phyloP scores from a whole-genome alignment of 2,329 filamentous ascomycete species.

The Apiospora sp. region DNA sequence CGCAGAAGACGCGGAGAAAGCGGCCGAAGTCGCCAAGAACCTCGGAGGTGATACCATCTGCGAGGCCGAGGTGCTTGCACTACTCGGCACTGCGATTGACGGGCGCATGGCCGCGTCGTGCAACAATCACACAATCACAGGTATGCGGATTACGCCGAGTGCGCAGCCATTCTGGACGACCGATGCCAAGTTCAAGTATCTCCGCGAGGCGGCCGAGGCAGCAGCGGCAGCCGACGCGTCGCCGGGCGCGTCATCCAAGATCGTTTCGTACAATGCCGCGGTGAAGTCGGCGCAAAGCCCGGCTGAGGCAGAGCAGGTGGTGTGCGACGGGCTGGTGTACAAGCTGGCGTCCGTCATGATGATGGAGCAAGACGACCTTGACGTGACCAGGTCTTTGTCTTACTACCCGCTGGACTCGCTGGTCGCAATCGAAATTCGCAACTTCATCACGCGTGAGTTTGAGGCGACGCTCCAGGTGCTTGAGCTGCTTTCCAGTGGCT shows the following conservation, averaged over 20 bases:
- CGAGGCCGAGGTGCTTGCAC: constrained; percentile 61
- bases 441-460: constrained; percentile 59
- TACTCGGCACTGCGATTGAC: constrained; percentile 59
- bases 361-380: constrained; percentile 57
- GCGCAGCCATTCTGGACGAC: constrained; percentile 60
- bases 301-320: constrained; percentile 54
- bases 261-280: constrained; percentile 53
- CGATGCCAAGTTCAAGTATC: constrained; percentile 62
- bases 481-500: constrained; percentile 61
- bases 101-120: constrained; percentile 52
- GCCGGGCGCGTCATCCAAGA: constrained; percentile 33
- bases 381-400: constrained; percentile 50
- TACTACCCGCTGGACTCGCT: constrained; percentile 57
- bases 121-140: constrained; percentile 61
- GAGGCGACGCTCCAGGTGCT: constrained; percentile 62
- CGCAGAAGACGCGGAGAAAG: constrained; percentile 53
- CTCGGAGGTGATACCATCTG: constrained; percentile 58
- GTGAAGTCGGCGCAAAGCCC: constrained; percentile 52
- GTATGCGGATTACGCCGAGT: constrained; percentile 56
- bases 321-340: constrained; percentile 53
- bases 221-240: constrained; percentile 47
- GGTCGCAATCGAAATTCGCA: constrained; percentile 58
- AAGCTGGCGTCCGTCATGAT: constrained; percentile 59
- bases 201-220: constrained; percentile 52
- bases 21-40: constrained; percentile 57